These are phyloP conservation scores for Candida maris DNA, from an alignment of 805 yeast species.

Conservation along the genomic window DNA sequence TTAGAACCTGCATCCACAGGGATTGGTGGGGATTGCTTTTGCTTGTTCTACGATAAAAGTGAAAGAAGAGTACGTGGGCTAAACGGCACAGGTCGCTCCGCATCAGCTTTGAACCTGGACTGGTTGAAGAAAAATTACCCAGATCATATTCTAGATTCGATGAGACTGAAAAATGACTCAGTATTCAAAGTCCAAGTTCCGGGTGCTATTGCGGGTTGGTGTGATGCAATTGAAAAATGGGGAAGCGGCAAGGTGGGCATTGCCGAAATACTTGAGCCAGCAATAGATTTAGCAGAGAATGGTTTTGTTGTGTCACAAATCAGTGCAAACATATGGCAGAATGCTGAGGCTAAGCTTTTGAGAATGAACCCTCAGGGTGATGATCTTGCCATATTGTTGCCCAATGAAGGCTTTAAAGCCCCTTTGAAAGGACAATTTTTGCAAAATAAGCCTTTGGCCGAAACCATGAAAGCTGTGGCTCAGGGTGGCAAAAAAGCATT, in stretches of 20 bases:
- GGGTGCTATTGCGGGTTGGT: slow-evolving; percentile 80
- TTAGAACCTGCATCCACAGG: slow-evolving; percentile 61
- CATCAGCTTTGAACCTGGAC: slow-evolving; percentile 47
- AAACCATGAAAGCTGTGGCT: slow-evolving; percentile 49
- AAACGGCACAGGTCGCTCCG: slow-evolving; percentile 75
- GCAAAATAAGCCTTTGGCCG: slow-evolving; percentile 49
- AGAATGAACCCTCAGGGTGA: slow-evolving; percentile 30
- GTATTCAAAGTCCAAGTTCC: slow-evolving; percentile 68
- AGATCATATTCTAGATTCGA: slow-evolving; percentile 39
- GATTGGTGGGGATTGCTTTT: slow-evolving; percentile 68
- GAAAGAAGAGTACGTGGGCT: slow-evolving; percentile 56
- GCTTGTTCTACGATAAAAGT: slow-evolving; percentile 50
- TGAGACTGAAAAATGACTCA: slow-evolving; percentile 49
- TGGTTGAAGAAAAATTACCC: slow-evolving; percentile 38
- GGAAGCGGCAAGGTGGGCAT: slow-evolving; percentile 66
- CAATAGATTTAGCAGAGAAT: slow-evolving; percentile 62
- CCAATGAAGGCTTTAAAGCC: slow-evolving; percentile 34
- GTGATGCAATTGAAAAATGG: slow-evolving; percentile 64
- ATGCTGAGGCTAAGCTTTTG: slow-evolving; percentile 37
- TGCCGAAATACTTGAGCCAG: slow-evolving; percentile 57
- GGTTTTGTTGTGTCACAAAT: slow-evolving; percentile 66
- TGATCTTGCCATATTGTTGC: slow-evolving; percentile 33
- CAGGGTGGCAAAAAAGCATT: slow-evolving; percentile 59
- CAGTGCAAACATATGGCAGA: slow-evolving; percentile 49
- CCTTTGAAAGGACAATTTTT: slow-evolving; percentile 61